A percentile compares a stretch with the other conserved stretches of the same genome.
Evolutionary conservation across 1,139 yeast genomes (phyloP).

Genomic region (Suhomyces yuchorum): DNA sequence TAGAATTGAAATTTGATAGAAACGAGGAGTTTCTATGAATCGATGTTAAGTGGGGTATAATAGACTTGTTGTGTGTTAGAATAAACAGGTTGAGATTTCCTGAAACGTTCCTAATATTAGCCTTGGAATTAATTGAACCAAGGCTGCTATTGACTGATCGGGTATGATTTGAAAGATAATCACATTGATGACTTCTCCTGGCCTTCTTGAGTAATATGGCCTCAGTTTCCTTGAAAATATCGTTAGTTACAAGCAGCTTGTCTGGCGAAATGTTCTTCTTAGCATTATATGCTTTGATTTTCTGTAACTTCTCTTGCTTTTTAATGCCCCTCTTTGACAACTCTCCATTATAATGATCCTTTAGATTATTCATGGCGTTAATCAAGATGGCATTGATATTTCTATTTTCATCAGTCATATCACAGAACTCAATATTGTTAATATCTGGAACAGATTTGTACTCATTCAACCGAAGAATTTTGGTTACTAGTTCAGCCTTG

Average conservation of each 20-base stretch:
- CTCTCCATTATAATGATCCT: conserved; percentile 30
- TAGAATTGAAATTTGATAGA: conserved; percentile 18
- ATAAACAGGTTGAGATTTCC: conserved; percentile 10
- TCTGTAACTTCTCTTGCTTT: conserved; percentile 19
- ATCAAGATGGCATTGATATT: conserved; percentile 34
- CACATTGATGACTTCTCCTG: conserved; percentile 32
- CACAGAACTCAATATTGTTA: conserved; percentile 32
- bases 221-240: conserved; percentile 28
- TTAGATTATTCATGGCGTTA: conserved; percentile 29
- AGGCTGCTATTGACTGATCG: background rate
- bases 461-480: conserved; percentile 21
- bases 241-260: conserved; percentile 10
- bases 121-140: background rate
- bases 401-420: conserved; percentile 34
- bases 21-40: conserved; percentile 21
- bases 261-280: conserved; percentile 5
- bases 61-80: conserved; percentile 14
- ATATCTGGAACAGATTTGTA: conserved; percentile 18
- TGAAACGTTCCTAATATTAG: background rate
- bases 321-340: conserved; percentile 35
- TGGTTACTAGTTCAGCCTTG: conserved; percentile 20
- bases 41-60: conserved; percentile 16
- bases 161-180: conserved; percentile 37
- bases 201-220: conserved; percentile 32
- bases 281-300: conserved; percentile 11